phyloP scores from a whole-genome alignment of 2,329 filamentous ascomycete species.

The Chalaropsis ovoidea region DNA sequence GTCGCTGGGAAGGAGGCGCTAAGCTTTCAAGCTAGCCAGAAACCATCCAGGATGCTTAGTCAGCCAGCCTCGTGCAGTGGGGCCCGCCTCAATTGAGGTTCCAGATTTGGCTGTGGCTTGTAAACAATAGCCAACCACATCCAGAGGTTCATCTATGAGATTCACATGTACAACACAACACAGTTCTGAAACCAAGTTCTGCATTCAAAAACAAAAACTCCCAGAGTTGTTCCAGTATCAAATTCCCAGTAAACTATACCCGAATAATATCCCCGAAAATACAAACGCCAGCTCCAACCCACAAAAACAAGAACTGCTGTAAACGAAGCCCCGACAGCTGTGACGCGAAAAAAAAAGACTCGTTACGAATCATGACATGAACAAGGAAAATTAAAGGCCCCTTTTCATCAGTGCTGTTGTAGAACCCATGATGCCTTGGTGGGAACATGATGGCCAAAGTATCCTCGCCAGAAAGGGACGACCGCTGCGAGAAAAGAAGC shows the following conservation, averaged over 20 bases:
- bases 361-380: not conserved
- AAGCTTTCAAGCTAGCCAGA: not conserved
- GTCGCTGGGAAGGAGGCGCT: not conserved
- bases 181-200: not conserved
- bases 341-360: not conserved
- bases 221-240: not conserved
- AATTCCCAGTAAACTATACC: slow-evolving; percentile 12
- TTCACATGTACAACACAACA: not conserved
- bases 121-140: not conserved
- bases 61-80: slow-evolving; percentile 2
- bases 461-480: not conserved
- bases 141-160: not conserved
- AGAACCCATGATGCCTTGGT: not conserved
- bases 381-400: not conserved
- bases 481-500: not conserved
- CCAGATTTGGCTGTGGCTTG: not conserved
- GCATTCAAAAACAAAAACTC: not conserved
- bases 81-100: not conserved
- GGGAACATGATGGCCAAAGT: not conserved
- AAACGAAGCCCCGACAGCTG: not conserved
- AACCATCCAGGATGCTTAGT: slow-evolving; percentile 20
- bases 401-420: not conserved
- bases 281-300: slow-evolving; percentile 8
- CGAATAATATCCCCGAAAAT: not conserved
- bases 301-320: not conserved